These are phyloP conservation scores for Colletotrichum australisinense DNA, from an alignment of 2,329 filamentous ascomycete genomes.

Conservation along the genomic window DNA sequence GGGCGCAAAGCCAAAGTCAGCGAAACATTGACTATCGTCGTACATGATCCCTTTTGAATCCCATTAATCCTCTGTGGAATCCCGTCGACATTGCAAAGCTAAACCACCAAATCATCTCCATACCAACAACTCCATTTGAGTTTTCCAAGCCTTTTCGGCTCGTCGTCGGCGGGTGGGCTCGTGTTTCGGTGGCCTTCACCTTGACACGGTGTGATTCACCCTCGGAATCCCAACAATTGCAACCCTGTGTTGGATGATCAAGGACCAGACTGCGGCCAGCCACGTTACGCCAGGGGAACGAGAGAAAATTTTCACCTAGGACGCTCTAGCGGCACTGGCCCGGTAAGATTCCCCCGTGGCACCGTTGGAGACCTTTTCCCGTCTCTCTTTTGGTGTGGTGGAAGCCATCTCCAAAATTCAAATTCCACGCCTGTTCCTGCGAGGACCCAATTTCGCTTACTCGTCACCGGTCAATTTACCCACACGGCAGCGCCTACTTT, in stretches of 20 bases:
- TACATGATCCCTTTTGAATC: not conserved
- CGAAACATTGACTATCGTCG: not conserved
- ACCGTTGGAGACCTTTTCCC: constrained; percentile 16
- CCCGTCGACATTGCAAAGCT: constrained; percentile 10
- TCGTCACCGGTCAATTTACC: constrained; percentile 23
- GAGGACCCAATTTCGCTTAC: constrained; percentile 34
- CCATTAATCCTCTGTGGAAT: constrained; percentile 12
- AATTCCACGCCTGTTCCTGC: constrained; percentile 28
- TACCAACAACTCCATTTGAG: constrained; percentile 18
- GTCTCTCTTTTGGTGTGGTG: not conserved
- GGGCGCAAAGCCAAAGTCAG: not conserved
- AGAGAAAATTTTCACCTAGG: constrained; percentile 30
- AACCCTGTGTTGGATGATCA: constrained; percentile 22
- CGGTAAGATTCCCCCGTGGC: constrained; percentile 22
- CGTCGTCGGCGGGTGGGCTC: constrained; percentile 6
- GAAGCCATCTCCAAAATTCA: constrained; percentile 26
- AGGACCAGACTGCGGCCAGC: constrained; percentile 27
- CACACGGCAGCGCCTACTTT: constrained; percentile 26
- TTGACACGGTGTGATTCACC: constrained; percentile 31
- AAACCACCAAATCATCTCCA: constrained; percentile 16
- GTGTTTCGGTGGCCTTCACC: constrained; percentile 31
- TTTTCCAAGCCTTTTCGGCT: not conserved
- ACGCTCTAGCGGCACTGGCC: constrained; percentile 27
- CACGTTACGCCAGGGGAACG: constrained; percentile 28
- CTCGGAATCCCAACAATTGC: constrained; percentile 28